These are phyloP conservation scores for Aspergillus campestris DNA, from an alignment of 495 filamentous ascomycete species.

Conservation along the genomic window DNA sequence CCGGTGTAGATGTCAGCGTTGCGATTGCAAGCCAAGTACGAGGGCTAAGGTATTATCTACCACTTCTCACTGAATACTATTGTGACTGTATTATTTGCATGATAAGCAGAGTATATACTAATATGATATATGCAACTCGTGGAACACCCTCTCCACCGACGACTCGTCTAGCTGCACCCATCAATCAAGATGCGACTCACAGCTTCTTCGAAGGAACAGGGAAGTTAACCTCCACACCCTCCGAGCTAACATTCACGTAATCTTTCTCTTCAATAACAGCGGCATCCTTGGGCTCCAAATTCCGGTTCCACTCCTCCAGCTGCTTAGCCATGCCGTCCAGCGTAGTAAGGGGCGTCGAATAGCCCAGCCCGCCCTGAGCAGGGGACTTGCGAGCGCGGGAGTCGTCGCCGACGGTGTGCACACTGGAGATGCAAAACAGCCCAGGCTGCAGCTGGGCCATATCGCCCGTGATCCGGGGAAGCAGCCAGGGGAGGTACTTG, in stretches of 20 bases:
- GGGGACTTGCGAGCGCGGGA: conserved; percentile 32
- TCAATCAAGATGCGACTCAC: too few relatives aligned
- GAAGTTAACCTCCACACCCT: conserved; percentile 1
- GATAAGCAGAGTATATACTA: too few relatives aligned
- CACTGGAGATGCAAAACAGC: conserved; percentile 43
- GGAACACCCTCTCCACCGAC: neutral
- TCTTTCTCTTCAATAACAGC: too few relatives aligned
- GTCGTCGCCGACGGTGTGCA: conserved; percentile 41
- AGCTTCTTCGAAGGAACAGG: too few relatives aligned
- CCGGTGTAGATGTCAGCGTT: too few relatives aligned
- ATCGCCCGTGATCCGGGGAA: conserved; percentile 35
- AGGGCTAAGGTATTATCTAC: too few relatives aligned
- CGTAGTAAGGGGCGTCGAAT: conserved; percentile 40
- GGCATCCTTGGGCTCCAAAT: neutral
- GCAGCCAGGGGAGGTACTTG: conserved; percentile 29
- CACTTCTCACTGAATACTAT: too few relatives aligned
- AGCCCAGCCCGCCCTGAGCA: conserved; percentile 43
- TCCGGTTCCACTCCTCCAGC: conserved; percentile 43
- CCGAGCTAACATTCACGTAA: conserved; percentile 17
- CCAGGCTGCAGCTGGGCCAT: conserved; percentile 45
- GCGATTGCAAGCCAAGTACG: too few relatives aligned
- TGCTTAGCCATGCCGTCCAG: conserved; percentile 47
- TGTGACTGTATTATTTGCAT: too few relatives aligned
- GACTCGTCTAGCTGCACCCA: too few relatives aligned
- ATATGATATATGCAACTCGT: neutral